Base-by-base conservation (phyloP, 805 yeast genomes). In the Torulaspora delbrueckii region DNA sequence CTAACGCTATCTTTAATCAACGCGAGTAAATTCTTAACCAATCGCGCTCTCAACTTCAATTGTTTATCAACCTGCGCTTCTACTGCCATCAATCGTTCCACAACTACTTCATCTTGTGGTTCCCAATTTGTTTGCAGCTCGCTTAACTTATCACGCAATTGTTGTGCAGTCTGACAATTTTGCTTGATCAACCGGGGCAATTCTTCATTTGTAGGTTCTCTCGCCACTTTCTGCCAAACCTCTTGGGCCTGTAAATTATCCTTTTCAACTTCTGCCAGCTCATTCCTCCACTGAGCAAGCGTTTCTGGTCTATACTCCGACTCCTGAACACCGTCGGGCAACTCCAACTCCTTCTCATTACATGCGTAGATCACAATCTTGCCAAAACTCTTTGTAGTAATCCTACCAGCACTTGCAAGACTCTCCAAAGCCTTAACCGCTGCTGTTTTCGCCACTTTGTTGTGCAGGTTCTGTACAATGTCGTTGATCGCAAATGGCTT, bases 401-500 rank as follows among this genome's bases (percentile, higher is more conserved):
- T 61, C 42, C 65, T 67, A 0, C 60, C 64, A 8, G 67, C 59
- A 3, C 46, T 50, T 0, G 63, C 62, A 27, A 77, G 55, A 3
- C 51, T 48, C 2, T 74, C 76, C 30, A 77, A 47, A 0, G 72
- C 60, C 46, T 64, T 69, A 42, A 69, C 65, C 37, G 70, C 67
- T 5, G 56, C 57, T 1, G 67, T 37, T 43, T 72, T 76, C 4
- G 59, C 50, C 1, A 73, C 47, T 31, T 61, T 63, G 31, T 68
- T 72, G 41, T 75, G 77, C 28, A 76, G 49, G 42, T 76, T 77
- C 38, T 67, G 66, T 3, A 71, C 55, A 8, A 77, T 65, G 55
- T 77, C 81, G 39, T 71, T 68, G 7, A 70, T 59, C 1, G 75
- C 73, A 52, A 72, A 76, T 2, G 81, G 81, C 18, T 77, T 60